Evolutionary conservation across 2,329 filamentous ascomycete species (phyloP).

Genomic region (Ceratocystiopsis sp.): DNA sequence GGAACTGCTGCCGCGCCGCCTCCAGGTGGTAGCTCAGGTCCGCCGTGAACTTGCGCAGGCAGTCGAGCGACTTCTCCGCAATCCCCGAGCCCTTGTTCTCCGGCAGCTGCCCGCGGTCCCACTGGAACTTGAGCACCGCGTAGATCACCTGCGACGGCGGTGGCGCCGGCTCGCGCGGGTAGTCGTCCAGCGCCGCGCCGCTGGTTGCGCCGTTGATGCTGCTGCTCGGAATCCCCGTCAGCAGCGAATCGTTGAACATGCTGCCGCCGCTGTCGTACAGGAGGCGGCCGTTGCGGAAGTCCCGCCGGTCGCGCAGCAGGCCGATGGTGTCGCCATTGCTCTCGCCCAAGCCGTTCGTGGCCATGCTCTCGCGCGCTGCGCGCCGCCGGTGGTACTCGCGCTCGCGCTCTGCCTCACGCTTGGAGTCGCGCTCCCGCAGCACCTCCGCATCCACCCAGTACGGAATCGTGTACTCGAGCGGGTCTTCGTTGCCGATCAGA

Average conservation of each 20-base stretch:
- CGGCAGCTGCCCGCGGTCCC: slow-evolving; percentile 61
- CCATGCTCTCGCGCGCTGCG: slow-evolving; percentile 2
- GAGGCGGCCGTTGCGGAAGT: slow-evolving; percentile 8
- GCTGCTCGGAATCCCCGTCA: background rate
- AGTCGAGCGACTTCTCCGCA: slow-evolving; percentile 38
- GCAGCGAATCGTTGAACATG: background rate
- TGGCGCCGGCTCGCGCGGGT: slow-evolving; percentile 4
- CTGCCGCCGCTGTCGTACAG: slow-evolving; percentile 3
- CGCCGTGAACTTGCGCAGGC: slow-evolving; percentile 42
- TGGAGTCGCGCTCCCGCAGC: slow-evolving; percentile 11
- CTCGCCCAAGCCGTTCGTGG: background rate
- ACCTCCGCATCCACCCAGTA: slow-evolving; percentile 29
- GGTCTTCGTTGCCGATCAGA: slow-evolving; percentile 57
- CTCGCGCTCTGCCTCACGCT: slow-evolving; percentile 7
- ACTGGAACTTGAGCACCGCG: slow-evolving; percentile 93
- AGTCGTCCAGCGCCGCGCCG: slow-evolving; percentile 4
- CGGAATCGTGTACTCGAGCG: slow-evolving; percentile 42
- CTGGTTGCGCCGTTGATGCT: background rate
- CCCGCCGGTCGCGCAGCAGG: slow-evolving; percentile 2
- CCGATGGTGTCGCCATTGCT: background rate
- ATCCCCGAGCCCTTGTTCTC: slow-evolving; percentile 24
- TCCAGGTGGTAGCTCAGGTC: slow-evolving; percentile 40
- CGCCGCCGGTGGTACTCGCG: slow-evolving; percentile 6
- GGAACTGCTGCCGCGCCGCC: slow-evolving; percentile 32
- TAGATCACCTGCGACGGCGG: slow-evolving; percentile 69